Percentiles rank a stretch among this genome's conserved stretches.
phyloP scores from a whole-genome alignment of 2,329 filamentous ascomycete genomes.

The Neophaeococcomyces mojaviensis region DNA sequence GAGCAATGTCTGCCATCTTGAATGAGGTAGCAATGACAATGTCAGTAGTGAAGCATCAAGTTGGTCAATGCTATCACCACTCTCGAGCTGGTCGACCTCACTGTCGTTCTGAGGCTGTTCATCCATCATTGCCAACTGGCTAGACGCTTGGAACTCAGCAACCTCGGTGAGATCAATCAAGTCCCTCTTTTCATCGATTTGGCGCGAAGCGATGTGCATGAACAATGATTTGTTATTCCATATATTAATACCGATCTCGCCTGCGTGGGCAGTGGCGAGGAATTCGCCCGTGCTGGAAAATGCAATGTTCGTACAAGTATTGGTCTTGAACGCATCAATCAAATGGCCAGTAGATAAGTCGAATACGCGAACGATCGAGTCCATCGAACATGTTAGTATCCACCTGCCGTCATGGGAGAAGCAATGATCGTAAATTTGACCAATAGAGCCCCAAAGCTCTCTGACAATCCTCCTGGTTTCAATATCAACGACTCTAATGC shows the following conservation, averaged over 20 bases:
- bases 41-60: constrained; percentile 77
- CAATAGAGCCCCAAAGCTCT: constrained; percentile 79
- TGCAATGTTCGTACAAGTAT: constrained; percentile 72
- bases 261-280: constrained; percentile 79
- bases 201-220: constrained; percentile 75
- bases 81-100: constrained; percentile 38
- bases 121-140: constrained; percentile 68
- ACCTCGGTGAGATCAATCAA: constrained; percentile 52
- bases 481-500: constrained; percentile 80
- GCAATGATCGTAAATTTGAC: constrained; percentile 68
- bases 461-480: constrained; percentile 85
- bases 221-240: constrained; percentile 95
- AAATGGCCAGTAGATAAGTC: constrained; percentile 92
- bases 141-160: constrained; percentile 61
- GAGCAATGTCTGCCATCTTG: constrained; percentile 86
- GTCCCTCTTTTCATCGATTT: constrained; percentile 72
- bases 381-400: constrained; percentile 81
- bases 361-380: constrained; percentile 78
- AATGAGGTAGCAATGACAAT: constrained; percentile 79
- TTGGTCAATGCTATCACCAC: constrained; percentile 58
- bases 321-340: constrained; percentile 80
- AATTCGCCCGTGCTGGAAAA: constrained; percentile 90
- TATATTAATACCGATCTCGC: constrained; percentile 78
- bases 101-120: constrained; percentile 39
- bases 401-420: constrained; percentile 92